These are phyloP conservation scores for Fusarium foetens DNA, from an alignment of 2,329 filamentous ascomycete genomes.

Conservation along the genomic window DNA sequence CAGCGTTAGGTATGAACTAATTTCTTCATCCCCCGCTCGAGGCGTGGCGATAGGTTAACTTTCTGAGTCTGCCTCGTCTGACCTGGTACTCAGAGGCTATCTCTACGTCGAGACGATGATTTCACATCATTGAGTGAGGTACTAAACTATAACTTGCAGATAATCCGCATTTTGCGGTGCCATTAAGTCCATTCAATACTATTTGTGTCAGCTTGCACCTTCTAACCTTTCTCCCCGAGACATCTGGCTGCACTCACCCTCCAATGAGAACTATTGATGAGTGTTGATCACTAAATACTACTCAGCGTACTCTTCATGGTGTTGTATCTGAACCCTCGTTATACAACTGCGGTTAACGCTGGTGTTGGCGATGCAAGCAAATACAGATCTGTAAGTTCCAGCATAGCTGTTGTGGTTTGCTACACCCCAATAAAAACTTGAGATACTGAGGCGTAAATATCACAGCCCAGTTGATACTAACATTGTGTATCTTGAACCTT, in stretches of 20 bases:
- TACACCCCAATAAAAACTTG: not conserved
- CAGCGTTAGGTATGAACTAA: not conserved
- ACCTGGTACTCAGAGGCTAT: not conserved
- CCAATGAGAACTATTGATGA: not conserved
- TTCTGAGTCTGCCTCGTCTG: not conserved
- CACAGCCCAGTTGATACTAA: not conserved
- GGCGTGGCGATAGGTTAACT: not conserved
- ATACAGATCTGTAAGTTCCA: not conserved
- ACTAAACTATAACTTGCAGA: not conserved
- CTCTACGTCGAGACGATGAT: not conserved
- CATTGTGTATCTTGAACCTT: not conserved
- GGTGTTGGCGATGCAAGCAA: not conserved
- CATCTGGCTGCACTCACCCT: not conserved
- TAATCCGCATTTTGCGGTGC: not conserved
- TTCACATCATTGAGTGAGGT: not conserved
- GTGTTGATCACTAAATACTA: not conserved
- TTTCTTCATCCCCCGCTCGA: not conserved
- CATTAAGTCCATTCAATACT: not conserved
- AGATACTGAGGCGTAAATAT: not conserved
- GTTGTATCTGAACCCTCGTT: not conserved
- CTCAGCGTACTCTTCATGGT: not conserved
- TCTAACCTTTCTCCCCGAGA: no score
- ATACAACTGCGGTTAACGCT: not conserved
- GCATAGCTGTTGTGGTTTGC: constrained; percentile 1
- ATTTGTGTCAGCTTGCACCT: not conserved